Evolutionary conservation across 2,329 filamentous ascomycete genomes (phyloP).

Genomic region (Thermothelomyces thermophilus): DNA sequence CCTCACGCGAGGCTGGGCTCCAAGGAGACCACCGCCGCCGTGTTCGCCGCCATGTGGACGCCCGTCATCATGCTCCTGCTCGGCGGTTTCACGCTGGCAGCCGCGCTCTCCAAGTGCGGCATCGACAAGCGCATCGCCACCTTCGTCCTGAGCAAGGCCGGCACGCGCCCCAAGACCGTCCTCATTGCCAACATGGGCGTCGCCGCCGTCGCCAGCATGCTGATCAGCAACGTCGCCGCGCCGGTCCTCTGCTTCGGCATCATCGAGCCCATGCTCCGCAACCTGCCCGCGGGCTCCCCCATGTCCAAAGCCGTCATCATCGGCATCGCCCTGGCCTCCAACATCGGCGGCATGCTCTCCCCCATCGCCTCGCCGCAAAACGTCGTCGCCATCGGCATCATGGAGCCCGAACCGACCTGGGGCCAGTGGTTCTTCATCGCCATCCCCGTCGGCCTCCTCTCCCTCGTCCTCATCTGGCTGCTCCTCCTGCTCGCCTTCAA

Average conservation of each 20-base stretch:
- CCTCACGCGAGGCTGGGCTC: constrained; percentile 66
- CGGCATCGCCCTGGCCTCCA: constrained; percentile 89
- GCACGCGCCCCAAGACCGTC: constrained; percentile 81
- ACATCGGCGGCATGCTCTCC: constrained; percentile 92
- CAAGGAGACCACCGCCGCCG: constrained; percentile 72
- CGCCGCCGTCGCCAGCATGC: constrained; percentile 95
- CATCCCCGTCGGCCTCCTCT: constrained; percentile 85
- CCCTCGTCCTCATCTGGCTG: constrained; percentile 81
- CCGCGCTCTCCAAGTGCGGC: constrained; percentile 91
- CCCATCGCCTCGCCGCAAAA: constrained; percentile 98
- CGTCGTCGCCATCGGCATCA: constrained; percentile 92
- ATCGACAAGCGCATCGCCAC: constrained; percentile 97
- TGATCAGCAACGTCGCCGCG: constrained; percentile 96
- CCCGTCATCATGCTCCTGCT: constrained; percentile 97
- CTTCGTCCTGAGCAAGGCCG: constrained; percentile 91
- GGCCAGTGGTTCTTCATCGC: constrained; percentile 95
- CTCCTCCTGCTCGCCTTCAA: constrained; percentile 80
- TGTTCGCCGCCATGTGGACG: constrained; percentile 97
- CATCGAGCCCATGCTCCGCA: constrained; percentile 94
- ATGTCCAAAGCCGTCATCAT: constrained; percentile 95
- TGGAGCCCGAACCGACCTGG: constrained; percentile 88
- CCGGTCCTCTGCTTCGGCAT: constrained; percentile 97
- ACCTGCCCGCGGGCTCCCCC: constrained; percentile 78
- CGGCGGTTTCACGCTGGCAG: constrained; percentile 92
- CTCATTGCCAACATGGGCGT: constrained; percentile 98